A percentile compares a stretch with the other conserved stretches of the same genome.
phyloP scores from a whole-genome alignment of 1,139 yeast genomes.

The Pneumocystis carinii region DNA sequence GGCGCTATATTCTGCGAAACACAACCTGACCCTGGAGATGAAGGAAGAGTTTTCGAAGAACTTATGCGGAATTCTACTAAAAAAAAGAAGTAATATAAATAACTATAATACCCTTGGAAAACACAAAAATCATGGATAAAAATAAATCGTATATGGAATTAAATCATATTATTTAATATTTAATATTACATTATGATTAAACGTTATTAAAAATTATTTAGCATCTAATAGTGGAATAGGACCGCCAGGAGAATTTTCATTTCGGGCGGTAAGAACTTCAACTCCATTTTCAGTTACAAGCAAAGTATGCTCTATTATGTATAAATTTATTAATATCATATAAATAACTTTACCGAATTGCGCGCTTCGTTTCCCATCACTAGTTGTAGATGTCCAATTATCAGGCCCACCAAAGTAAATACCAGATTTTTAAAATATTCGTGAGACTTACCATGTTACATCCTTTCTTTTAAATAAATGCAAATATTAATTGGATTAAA shows the following conservation, averaged over 20 bases:
- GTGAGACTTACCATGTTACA: background rate
- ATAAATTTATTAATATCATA: background rate
- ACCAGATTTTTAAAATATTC: background rate
- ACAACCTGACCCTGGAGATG: constrained; percentile 71
- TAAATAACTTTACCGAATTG: constrained; percentile 42
- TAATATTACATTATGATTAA: background rate
- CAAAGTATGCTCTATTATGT: constrained; percentile 50
- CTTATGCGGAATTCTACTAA: constrained; percentile 82
- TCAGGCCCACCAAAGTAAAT: constrained; percentile 77
- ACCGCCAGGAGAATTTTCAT: constrained; percentile 75
- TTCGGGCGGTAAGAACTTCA: constrained; percentile 77
- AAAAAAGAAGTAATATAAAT: constrained; percentile 41
- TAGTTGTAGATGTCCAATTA: constrained; percentile 88
- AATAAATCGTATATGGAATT: background rate
- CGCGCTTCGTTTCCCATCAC: constrained; percentile 77
- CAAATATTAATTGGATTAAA: background rate
- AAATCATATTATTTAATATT: background rate
- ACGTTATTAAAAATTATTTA: background rate
- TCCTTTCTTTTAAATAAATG: background rate
- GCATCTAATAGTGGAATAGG: constrained; percentile 41
- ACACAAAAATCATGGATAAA: background rate
- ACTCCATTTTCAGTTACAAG: constrained; percentile 87
- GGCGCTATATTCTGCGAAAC: constrained; percentile 59
- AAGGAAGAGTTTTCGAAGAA: constrained; percentile 79
- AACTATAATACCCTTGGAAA: background rate